phyloP scores from a whole-genome alignment of 1,284 basidiomycete genomes.

The Ceratobasidium sp. region DNA sequence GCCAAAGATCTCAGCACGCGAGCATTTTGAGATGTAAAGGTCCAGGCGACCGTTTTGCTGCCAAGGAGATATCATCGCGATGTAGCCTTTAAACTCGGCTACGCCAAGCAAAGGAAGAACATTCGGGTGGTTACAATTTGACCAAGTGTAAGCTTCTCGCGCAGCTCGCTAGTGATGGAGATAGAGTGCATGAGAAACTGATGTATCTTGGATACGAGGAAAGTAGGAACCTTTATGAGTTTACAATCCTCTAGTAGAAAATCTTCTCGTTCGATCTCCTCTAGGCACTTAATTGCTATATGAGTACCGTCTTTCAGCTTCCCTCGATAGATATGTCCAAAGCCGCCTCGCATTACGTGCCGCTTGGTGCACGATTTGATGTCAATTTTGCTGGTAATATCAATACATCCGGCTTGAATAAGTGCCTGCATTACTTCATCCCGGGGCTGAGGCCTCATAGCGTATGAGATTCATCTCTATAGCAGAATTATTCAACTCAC shows the following conservation, averaged over 20 bases:
- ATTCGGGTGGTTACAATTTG: constrained; percentile 12
- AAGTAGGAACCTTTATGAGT: too few relatives aligned
- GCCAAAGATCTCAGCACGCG: not conserved
- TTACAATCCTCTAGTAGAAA: too few relatives aligned
- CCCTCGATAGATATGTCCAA: constrained; percentile 11
- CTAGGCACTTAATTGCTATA: constrained; percentile 20
- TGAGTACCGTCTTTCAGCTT: not conserved
- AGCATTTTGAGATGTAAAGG: not conserved
- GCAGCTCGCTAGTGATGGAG: constrained; percentile 15
- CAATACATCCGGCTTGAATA: too few relatives aligned
- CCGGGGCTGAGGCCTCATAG: too few relatives aligned
- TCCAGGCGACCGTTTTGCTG: not conserved
- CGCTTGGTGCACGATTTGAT: too few relatives aligned
- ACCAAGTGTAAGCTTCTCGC: constrained; percentile 19
- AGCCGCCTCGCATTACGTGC: too few relatives aligned
- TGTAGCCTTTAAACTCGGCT: not conserved
- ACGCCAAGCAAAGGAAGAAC: constrained; percentile 7
- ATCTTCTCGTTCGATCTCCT: not conserved
- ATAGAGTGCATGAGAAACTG: not conserved
- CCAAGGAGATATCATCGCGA: constrained; percentile 26
- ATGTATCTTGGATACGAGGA: not conserved
- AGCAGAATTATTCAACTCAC: too few relatives aligned
- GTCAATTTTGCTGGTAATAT: too few relatives aligned
- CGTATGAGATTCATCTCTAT: too few relatives aligned
- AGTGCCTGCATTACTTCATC: too few relatives aligned